These are phyloP conservation scores for Porphyra umbilicalis DNA, from an alignment of 31 red algal genomes.

Conservation along the genomic window DNA sequence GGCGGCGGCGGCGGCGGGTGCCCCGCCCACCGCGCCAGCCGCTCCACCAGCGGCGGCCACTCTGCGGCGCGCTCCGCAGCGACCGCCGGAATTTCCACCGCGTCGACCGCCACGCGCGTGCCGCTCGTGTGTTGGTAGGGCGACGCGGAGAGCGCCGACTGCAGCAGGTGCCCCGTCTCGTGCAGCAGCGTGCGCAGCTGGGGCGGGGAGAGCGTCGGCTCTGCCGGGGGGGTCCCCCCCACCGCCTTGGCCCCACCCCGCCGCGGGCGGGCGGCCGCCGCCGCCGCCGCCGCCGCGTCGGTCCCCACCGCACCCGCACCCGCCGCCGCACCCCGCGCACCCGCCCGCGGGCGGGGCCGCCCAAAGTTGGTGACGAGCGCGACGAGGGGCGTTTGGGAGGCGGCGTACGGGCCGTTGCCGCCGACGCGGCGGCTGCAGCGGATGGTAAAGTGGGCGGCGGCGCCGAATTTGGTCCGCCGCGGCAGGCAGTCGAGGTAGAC, in stretches of 20 bases:
- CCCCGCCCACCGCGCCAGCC: background rate
- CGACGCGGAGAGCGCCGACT: conserved; percentile 80
- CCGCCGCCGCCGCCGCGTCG: background rate
- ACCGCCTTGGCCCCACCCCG: background rate
- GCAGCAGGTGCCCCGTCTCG: conserved; percentile 87
- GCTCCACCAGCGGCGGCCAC: background rate
- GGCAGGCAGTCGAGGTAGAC: conserved; percentile 1
- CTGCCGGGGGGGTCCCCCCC: background rate
- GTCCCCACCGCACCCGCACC: background rate
- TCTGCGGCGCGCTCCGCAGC: conserved; percentile 75
- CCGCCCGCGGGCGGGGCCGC: conserved; percentile 1
- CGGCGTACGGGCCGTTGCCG: conserved; percentile 17
- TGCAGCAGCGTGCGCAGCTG: conserved; percentile 82
- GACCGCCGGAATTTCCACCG: conserved; percentile 87
- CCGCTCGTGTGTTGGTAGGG: conserved; percentile 86
- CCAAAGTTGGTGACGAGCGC: conserved; percentile 86
- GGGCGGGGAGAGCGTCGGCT: conserved; percentile 25
- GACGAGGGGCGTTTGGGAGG: conserved; percentile 56
- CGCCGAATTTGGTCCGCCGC: conserved; percentile 63
- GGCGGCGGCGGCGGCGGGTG: background rate
- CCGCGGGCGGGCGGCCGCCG: background rate
- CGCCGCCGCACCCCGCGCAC: background rate
- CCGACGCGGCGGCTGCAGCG: conserved; percentile 45
- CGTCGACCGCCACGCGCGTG: conserved; percentile 80
- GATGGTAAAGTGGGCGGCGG: conserved; percentile 87